Conservation (phyloP, 2,329 filamentous ascomycete genomes). For the Sclerotinia sclerotiorum region DNA sequence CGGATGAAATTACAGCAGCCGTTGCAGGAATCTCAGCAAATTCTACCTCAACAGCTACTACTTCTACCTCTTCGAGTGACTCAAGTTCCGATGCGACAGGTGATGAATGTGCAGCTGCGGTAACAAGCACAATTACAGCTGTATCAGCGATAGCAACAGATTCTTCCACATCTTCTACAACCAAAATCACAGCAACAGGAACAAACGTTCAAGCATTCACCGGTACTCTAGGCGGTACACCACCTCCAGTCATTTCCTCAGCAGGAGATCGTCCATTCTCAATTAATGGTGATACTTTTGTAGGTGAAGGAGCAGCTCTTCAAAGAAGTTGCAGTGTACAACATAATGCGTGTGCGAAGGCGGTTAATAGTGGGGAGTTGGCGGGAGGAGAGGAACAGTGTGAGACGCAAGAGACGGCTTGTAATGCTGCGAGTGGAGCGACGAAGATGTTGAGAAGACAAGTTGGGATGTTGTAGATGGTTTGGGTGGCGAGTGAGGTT, state of each 20-base stretch:
- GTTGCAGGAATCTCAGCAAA: slow-evolving; percentile 42
- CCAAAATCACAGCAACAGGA: slow-evolving; percentile 21
- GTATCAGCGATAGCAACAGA: background rate
- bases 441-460: background rate
- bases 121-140: slow-evolving; percentile 16
- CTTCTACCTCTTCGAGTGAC: slow-evolving; percentile 20
- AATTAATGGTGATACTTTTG: slow-evolving; percentile 59
- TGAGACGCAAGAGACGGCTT: slow-evolving; percentile 50
- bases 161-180: slow-evolving; percentile 25
- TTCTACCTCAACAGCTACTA: slow-evolving; percentile 26
- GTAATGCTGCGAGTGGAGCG: slow-evolving; percentile 23
- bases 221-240: slow-evolving; percentile 50
- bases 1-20: slow-evolving; percentile 52
- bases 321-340: slow-evolving; percentile 60
- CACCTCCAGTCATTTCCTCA: slow-evolving; percentile 50
- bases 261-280: slow-evolving; percentile 55
- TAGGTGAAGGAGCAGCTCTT: slow-evolving; percentile 54
- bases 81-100: slow-evolving; percentile 9
- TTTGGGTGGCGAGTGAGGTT: too few relatives aligned
- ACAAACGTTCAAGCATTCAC: slow-evolving; percentile 46
- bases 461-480: background rate
- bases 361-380: slow-evolving; percentile 52
- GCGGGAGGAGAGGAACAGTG: slow-evolving; percentile 51
- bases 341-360: slow-evolving; percentile 43
- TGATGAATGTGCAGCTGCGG: background rate